Evolutionary conservation across 305 asterid species (phyloP), one percentile per base, ranked within the genome.

Genomic region (Fraxinus floribunda): DNA sequence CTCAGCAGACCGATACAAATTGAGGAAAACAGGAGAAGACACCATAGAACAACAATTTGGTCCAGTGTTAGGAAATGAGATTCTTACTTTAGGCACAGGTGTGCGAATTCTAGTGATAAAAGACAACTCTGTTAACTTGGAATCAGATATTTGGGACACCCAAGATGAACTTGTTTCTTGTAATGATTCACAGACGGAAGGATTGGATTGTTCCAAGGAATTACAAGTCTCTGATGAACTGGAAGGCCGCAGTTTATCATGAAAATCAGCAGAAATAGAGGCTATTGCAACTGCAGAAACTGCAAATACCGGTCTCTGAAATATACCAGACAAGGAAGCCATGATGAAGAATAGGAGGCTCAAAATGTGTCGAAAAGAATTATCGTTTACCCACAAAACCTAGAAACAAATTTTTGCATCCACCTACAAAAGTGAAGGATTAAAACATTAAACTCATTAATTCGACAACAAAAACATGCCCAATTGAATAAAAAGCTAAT

Each of bases 231-330:
- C 90, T 32, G 87, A 74, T 46, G 93, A 88, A 79, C 84, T 90
- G 5, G 49, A 68, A 38, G 95, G 92, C 70, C 85, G 78, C 3
- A 89, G 79, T 84, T 89, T 93, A 16, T 94, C 97, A 36, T 85
- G 94, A 88, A 92, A 86, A 84, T 95, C 95, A 26, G 94, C 89
- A 49, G 97, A 91, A 83, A 94, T 89, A 78, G 97, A 94, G 36
- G 99, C 95, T 75, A 91, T 76, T 20, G 96, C 95, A 52, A 92
- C 87, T 2, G 97, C 97, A 77, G 97, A 94, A 79, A 95, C 99
- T 35, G 97, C 99, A 71, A 94, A 82, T 78, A 93, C 89, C 10
- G 97, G 98, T 88, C 98, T 88, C 72, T 93, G 97, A 82, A 94
- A 81, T 78, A 84, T 79, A 82, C 98, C 98, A 71, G 93, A 89